Evolutionary conservation across 2,329 filamentous ascomycete genomes (phyloP), one percentile per base, ranked within the genome.

Genomic region (Cercospora sp.): DNA sequence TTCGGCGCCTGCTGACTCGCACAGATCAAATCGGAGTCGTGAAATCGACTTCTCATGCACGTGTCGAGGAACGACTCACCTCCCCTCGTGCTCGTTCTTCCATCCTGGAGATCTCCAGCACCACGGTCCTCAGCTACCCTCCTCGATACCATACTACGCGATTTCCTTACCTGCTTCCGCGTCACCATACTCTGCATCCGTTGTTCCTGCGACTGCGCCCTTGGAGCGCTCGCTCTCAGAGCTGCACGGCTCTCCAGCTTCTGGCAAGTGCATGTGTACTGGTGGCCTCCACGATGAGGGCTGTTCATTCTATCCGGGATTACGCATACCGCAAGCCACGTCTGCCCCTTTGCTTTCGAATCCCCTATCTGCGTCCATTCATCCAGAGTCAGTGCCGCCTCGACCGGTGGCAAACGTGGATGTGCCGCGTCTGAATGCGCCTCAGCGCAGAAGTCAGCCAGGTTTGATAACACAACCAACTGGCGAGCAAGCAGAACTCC

Each of bases 301-400:
- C 16, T 73, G 72, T 45, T 37, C 68, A 18, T 64, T 55, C 40
- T 71, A 70, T 61, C 68, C 72, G 9, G 72, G 70, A 7, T 66
- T 73, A 10, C 64, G 70, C 16, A 28, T 64, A 18, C 69, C 71
- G 12, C 60, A 59, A n/a, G 18, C 69, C 53, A 32, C 60, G 10
- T 61, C 63, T 45, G 58, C 61, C 3, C 28, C 51, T n/a, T 57
- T 18, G 16, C 34, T 30, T 13, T 55, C 61, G 7, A 12, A 13
- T 43, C 16, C 43, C 12, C 10, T 21, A 18, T 60, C 66, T 3
- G n/a, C 62, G 24, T 49, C 32, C 34, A 7, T 53, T 34, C 61
- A 21, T 24, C 21, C 61, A 57, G 32, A 10, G 6, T n/a, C 61
- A 18, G 60, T 53, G 10, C 24, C 65, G 10, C 66, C 60, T 37